Evolutionary conservation across 805 yeast genomes (phyloP).

Genomic region (Blastobotrys parvus): DNA sequence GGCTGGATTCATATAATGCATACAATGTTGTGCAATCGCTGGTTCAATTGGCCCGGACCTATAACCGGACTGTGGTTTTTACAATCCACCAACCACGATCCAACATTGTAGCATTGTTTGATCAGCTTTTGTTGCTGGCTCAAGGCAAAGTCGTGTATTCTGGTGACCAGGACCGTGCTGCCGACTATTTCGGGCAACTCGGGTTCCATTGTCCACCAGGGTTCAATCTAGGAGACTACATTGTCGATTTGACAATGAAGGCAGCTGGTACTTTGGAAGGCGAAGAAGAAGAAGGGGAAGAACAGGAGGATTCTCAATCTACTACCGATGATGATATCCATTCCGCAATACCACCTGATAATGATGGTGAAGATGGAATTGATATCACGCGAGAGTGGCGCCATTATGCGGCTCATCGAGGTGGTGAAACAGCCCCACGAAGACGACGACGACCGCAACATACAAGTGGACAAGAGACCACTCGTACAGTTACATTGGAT

Average conservation of each 20-base stretch:
- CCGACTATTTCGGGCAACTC: constrained; percentile 61
- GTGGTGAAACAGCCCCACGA: constrained; percentile 19
- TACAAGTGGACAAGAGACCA: background rate
- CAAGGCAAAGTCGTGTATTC: constrained; percentile 83
- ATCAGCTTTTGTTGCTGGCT: constrained; percentile 68
- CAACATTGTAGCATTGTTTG: constrained; percentile 87
- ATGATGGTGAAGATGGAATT: constrained; percentile 17
- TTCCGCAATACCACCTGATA: constrained; percentile 5
- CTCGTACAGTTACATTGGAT: constrained; percentile 14
- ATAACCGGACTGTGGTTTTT: constrained; percentile 79
- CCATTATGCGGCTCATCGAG: constrained; percentile 74
- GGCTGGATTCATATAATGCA: constrained; percentile 90
- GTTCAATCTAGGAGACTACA: constrained; percentile 86
- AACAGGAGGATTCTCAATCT: background rate
- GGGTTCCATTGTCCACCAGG: constrained; percentile 85
- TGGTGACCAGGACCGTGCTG: constrained; percentile 70
- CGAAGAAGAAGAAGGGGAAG: background rate
- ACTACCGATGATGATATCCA: constrained; percentile 12
- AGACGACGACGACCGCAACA: constrained; percentile 1
- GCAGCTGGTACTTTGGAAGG: constrained; percentile 14
- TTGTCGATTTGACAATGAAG: constrained; percentile 83
- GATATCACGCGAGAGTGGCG: constrained; percentile 79
- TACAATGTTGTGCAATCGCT: constrained; percentile 81
- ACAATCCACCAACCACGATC: constrained; percentile 97
- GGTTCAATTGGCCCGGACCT: constrained; percentile 68